Evolutionary conservation across 345 rosid genomes (phyloP).

Genomic region (Turritis glabra): DNA sequence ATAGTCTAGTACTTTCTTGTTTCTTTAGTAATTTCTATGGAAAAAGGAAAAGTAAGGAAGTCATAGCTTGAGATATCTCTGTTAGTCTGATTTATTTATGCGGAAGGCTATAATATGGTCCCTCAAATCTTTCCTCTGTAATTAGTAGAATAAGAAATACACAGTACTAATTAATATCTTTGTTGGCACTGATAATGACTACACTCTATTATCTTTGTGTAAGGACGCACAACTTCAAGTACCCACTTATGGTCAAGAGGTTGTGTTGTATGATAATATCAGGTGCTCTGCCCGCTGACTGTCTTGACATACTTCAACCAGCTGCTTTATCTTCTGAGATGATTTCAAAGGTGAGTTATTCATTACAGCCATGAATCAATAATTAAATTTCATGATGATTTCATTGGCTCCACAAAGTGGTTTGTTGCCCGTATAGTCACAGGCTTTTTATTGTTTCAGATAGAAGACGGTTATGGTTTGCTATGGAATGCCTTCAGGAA

Average conservation of each 20-base stretch:
- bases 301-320: constrained; percentile 73
- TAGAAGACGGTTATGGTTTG: constrained; percentile 69
- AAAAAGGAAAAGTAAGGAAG: neutral
- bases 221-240: constrained; percentile 74
- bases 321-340: constrained; percentile 53
- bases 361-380: neutral
- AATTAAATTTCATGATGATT: neutral
- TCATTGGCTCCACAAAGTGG: neutral
- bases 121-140: neutral
- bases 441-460: constrained; percentile 42
- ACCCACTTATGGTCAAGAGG: constrained; percentile 82
- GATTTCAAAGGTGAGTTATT: constrained; percentile 54
- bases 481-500: constrained; percentile 50
- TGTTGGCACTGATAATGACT: neutral
- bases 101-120: constrained; percentile 1
- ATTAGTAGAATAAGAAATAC: constrained; percentile 2
- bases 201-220: constrained; percentile 9
- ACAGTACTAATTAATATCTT: neutral
- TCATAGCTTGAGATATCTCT: neutral
- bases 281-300: constrained; percentile 55
- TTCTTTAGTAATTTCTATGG: neutral
- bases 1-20: neutral
- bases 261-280: constrained; percentile 73
- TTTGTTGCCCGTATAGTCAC: neutral
- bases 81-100: neutral